Conservation (phyloP, 2,329 filamentous ascomycete species). For the Venturia oleaginea region DNA sequence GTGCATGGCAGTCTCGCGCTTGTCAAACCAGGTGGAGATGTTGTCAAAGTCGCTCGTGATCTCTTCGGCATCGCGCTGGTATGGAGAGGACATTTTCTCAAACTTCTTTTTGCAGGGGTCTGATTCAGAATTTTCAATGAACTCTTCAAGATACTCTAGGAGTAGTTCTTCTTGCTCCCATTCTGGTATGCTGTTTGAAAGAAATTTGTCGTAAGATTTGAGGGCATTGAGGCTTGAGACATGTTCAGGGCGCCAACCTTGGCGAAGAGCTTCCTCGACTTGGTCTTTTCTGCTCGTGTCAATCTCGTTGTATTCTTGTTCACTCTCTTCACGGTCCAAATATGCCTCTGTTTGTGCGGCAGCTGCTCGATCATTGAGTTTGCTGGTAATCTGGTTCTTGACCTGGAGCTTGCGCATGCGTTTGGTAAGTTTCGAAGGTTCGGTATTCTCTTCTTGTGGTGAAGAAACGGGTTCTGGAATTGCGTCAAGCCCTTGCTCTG, state of each 20-base stretch:
- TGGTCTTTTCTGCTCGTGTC: neutral
- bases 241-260: slow-evolving; percentile 8
- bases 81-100: neutral
- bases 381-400: neutral
- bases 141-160: neutral
- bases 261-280: neutral
- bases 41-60: slow-evolving; percentile 1
- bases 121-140: neutral
- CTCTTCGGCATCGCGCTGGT: neutral
- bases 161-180: slow-evolving; percentile 8
- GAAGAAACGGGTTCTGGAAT: neutral
- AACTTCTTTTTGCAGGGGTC: slow-evolving; percentile 1
- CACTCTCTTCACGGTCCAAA: neutral
- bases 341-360: neutral
- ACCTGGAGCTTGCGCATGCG: slow-evolving; percentile 2
- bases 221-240: neutral
- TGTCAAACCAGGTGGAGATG: neutral
- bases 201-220: neutral
- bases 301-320: neutral
- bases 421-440: neutral
- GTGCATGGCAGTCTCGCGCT: neutral
- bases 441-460: neutral
- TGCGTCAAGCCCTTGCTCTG: neutral
- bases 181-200: neutral
- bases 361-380: neutral